Base-by-base conservation (phyloP, 805 yeast species). In the Saccharomycopsis guyanensis region DNA sequence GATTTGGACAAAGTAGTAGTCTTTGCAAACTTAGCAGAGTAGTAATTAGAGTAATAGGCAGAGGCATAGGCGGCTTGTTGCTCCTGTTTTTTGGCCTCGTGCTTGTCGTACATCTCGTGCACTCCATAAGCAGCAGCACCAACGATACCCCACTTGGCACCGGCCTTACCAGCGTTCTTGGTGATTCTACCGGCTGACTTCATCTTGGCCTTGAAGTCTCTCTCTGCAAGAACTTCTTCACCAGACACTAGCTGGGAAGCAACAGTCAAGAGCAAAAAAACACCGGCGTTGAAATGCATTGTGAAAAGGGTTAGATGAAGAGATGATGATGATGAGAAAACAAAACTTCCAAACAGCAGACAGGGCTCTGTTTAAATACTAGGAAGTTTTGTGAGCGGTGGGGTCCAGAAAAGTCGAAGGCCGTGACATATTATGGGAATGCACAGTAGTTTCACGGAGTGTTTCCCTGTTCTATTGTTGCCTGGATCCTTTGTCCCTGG, bases 51-150 rank as follows among this genome's bases (percentile, higher is more conserved):
- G 33, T n/a, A n/a, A n/a, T n/a, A n/a, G n/a, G 38, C 19, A 16
- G 19, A n/a, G 8, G 38, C 19, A 34, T 34, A 7, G 12, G 38
- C 38, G n/a, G 38, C 38, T n/a, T 13, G 38, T 16, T n/a, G 38
- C 18, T 27, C 32, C 8, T 34, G 7, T 13, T 8, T n/a, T 34
- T 34, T 34, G 38, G 8, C n/a, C n/a, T n/a, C n/a, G n/a, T n/a
- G n/a, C n/a, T n/a, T n/a, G n/a, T n/a, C n/a, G n/a, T n/a, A n/a
- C n/a, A n/a, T n/a, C n/a, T n/a, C n/a, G n/a, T n/a, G n/a, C n/a
- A n/a, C n/a, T n/a, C n/a, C n/a, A n/a, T n/a, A 6, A 23, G 24
- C 40, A 42, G 23, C 45, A 35, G 45, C 45, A 36, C 40, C 45
- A 34, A 23, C 18, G n/a, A n/a, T n/a, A n/a, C n/a, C n/a, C n/a